These are phyloP conservation scores for Biscogniauxia mediterranea DNA, from an alignment of 2,329 filamentous ascomycete species.

Conservation along the genomic window DNA sequence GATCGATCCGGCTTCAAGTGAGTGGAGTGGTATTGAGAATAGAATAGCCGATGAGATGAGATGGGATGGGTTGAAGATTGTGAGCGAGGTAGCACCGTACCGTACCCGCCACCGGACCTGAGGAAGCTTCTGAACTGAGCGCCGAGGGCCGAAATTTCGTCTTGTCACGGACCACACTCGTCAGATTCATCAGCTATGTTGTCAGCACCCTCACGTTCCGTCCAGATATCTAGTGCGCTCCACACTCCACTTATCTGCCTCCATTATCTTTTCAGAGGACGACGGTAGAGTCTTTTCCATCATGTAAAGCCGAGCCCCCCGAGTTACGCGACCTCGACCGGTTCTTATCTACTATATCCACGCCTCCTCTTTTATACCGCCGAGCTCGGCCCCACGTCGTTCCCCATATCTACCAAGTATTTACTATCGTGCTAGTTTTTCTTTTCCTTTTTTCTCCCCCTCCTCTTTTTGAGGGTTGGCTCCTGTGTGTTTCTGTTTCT, in stretches of 20 bases:
- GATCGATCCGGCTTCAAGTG: background rate
- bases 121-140: background rate
- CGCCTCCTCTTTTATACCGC: conserved; percentile 18
- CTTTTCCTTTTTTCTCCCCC: conserved; percentile 1
- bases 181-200: conserved; percentile 4
- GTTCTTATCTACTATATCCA: conserved; percentile 28
- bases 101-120: background rate
- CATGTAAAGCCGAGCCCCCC: conserved; percentile 17
- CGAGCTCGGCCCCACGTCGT: conserved; percentile 28
- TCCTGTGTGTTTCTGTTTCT: background rate
- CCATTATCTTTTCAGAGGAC: conserved; percentile 14
- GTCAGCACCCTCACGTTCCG: conserved; percentile 17
- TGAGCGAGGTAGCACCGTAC: background rate
- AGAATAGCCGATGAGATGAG: background rate
- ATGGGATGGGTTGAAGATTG: background rate
- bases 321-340: conserved; percentile 8
- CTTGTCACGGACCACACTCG: conserved; percentile 1
- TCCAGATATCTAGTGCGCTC: conserved; percentile 29
- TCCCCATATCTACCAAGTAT: conserved; percentile 21
- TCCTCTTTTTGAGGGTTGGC: background rate
- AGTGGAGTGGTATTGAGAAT: background rate
- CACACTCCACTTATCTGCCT: conserved; percentile 21
- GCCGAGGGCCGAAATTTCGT: background rate
- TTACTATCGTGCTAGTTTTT: conserved; percentile 23
- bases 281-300: conserved; percentile 1